A percentile compares a stretch with the other conserved stretches of the same genome.
Evolutionary conservation across 768 basidiomycete genomes (phyloP).

Genomic region (Boletales sp.): DNA sequence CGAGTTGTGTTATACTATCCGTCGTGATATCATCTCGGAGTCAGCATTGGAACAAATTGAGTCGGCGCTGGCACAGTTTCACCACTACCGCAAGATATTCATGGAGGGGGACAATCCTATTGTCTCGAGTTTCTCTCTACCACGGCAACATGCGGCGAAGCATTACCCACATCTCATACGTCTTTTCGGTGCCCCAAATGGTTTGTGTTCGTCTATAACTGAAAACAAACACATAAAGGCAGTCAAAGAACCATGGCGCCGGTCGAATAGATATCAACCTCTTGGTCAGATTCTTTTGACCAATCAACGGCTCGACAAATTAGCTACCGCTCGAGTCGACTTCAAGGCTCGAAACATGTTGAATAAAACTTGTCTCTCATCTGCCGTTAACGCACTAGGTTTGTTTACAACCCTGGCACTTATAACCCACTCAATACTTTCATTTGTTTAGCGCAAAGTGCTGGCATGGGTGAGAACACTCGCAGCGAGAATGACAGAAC

Average conservation of each 20-base stretch:
- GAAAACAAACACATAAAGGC: background rate
- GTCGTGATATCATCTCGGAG: constrained; percentile 14
- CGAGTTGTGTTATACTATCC: constrained; percentile 32
- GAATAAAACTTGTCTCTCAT: background rate
- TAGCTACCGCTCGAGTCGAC: background rate
- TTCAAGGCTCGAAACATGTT: background rate
- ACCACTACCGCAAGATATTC: constrained; percentile 19
- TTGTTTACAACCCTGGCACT: background rate
- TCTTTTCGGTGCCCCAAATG: background rate
- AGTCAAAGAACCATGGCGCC: background rate
- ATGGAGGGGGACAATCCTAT: constrained; percentile 2
- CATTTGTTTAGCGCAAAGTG: background rate
- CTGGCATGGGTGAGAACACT: background rate
- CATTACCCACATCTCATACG: constrained; percentile 20
- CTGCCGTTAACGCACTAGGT: background rate
- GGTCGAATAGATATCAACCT: background rate
- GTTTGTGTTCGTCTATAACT: background rate
- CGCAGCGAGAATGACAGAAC: background rate
- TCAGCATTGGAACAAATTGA: constrained; percentile 17
- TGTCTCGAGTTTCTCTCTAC: constrained; percentile 22
- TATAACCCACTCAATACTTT: background rate
- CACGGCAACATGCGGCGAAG: constrained; percentile 29
- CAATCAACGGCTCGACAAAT: background rate
- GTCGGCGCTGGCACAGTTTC: constrained; percentile 16
- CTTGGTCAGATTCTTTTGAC: background rate